These are phyloP conservation scores for Vickermania ingenoplastis DNA, from an alignment of 208 protist genomes.

Conservation along the genomic window DNA sequence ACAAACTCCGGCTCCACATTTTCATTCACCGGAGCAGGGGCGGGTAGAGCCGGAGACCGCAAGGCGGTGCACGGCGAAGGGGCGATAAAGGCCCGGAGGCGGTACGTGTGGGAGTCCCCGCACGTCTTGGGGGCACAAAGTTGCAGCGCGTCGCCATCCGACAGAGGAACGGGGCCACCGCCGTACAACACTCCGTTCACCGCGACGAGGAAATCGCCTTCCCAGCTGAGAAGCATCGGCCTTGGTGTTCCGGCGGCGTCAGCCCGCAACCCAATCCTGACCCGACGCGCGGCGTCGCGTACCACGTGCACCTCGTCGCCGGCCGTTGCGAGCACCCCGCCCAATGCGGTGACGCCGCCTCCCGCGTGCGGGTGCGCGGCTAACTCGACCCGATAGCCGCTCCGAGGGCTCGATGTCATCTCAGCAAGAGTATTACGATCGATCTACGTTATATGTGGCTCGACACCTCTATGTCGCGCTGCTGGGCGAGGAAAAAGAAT, in stretches of 20 bases:
- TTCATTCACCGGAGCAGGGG: background rate
- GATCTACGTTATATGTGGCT: no score
- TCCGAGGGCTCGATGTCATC: no score
- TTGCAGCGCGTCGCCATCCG: constrained; percentile 13
- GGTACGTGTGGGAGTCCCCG: constrained; percentile 3
- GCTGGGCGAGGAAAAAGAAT: no score
- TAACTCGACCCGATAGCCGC: no score
- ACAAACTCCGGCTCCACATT: background rate
- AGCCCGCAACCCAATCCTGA: background rate
- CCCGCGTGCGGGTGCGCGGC: background rate
- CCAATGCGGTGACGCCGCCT: background rate
- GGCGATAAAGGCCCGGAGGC: background rate
- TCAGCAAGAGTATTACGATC: no score
- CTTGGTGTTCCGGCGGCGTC: background rate
- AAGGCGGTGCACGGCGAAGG: background rate
- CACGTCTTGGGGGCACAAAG: constrained; percentile 7
- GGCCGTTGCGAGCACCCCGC: background rate
- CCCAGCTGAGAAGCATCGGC: constrained; percentile 12
- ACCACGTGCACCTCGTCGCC: background rate
- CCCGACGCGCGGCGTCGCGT: constrained; percentile 1
- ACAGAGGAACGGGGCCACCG: constrained; percentile 9
- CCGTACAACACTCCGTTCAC: constrained; percentile 15
- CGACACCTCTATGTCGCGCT: no score
- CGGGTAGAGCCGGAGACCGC: background rate
- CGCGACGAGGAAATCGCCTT: constrained; percentile 7